A percentile compares a stretch with the other conserved stretches of the same genome.
Conservation (phyloP, 192 early-diverging fungal species). For the Linnemannia zychae region DNA sequence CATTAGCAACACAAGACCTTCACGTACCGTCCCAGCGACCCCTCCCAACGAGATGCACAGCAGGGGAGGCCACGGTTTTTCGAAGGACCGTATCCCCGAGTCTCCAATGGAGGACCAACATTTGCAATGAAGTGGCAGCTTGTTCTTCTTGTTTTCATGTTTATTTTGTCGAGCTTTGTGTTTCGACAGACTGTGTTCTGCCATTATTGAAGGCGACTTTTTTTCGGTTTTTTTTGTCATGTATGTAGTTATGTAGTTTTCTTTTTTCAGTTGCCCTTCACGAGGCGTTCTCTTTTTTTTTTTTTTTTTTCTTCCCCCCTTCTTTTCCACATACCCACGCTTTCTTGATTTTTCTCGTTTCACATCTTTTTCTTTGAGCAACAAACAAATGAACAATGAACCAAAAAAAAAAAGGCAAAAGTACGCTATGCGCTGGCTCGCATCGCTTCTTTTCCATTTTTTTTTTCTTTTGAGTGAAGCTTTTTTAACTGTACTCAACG, state of each 20-base stretch:
- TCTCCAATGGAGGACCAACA: slow-evolving; percentile 44
- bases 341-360: neutral
- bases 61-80: slow-evolving; percentile 14
- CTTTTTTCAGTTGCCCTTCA: neutral
- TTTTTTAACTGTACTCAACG: neutral
- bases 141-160: neutral
- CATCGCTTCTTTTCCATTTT: neutral
- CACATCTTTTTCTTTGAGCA: neutral
- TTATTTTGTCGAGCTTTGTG: neutral
- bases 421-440: slow-evolving; percentile 4
- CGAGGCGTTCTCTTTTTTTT: too few relatives aligned
- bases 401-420: neutral
- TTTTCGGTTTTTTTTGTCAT: neutral
- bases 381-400: neutral
- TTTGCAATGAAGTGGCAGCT: neutral
- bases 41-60: slow-evolving; percentile 19
- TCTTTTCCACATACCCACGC: neutral
- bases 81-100: slow-evolving; percentile 46
- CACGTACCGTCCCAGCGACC: slow-evolving; percentile 32
- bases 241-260: neutral
- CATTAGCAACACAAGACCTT: slow-evolving; percentile 27
- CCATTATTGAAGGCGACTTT: neutral
- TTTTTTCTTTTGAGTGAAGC: neutral
- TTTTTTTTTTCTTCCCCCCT: neutral
- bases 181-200: neutral